Evolutionary conservation across 2,329 filamentous ascomycete genomes (phyloP), one percentile per base, ranked within the genome.

Genomic region (Ampelomyces quisqualis): DNA sequence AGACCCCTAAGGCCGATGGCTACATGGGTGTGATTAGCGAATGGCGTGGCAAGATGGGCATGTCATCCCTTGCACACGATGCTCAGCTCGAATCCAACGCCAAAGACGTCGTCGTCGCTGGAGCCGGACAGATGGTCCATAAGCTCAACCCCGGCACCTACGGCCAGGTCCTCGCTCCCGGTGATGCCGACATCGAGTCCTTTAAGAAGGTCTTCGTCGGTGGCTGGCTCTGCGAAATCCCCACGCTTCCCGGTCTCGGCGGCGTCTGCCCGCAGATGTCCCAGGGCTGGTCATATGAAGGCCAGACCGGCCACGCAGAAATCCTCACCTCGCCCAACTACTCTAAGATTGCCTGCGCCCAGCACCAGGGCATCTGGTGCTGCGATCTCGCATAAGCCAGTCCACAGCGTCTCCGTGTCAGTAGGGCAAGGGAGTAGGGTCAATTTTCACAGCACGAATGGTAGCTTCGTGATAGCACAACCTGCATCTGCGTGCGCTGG

Each of bases 211-310:
- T 62, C 44, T 65, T 63, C 44, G 56, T 64, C 13, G 63, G 63
- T 19, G 62, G 59, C 36, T 66, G 63, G 63, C 60, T 66, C 36
- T 66, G 63, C 60, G 63, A 66, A 52, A 50, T 53, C 14, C 53
- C 63, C 38, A 39, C 38, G 23, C 48, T 59, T 14, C 40, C 52
- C 17, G 60, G 58, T 34, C 48, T 64, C 22, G 45, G 56, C 34
- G 54, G 51, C 26, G 42, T 57, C 45, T 65, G 63, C 57, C 7
- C 22, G 8, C 44, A 30, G 5, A 21, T 39, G 30, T 59, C 60
- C 21, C 9, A 55, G n/a, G 62, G 60, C 46, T 65, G 60, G 58
- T 26, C 33, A 7, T 59, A 64, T 54, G 7, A 47, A 14, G 60
- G 60, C 38, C 57, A 61, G 49, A 62, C 55, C 18, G 62, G 61